Evolutionary conservation across 1,139 yeast genomes (phyloP).

Genomic region (Zhuliangozyma blackwelliae): DNA sequence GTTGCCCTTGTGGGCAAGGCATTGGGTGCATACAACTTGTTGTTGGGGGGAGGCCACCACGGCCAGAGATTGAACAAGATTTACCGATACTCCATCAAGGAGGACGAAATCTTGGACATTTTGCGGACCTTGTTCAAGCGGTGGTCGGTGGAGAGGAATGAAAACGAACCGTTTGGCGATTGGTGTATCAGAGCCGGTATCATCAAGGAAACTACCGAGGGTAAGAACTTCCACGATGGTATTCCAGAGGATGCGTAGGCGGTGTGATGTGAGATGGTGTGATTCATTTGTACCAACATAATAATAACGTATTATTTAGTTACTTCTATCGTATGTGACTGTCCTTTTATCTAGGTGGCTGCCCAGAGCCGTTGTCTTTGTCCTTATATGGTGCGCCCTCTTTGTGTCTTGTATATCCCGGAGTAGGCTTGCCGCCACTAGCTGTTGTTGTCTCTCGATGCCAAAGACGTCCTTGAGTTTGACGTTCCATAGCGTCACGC

Average conservation of each 20-base stretch:
- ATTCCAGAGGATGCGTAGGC: constrained; percentile 69
- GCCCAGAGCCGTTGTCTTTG: too few relatives aligned
- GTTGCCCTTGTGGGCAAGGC: constrained; percentile 96
- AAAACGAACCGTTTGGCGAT: constrained; percentile 95
- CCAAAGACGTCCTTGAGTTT: constrained; percentile 35
- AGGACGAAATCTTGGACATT: constrained; percentile 75
- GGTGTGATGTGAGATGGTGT: not conserved
- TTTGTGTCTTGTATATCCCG: constrained; percentile 24
- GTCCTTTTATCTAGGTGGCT: too few relatives aligned
- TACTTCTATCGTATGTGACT: too few relatives aligned
- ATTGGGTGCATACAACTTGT: constrained; percentile 83
- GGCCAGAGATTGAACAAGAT: constrained; percentile 93
- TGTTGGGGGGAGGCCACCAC: constrained; percentile 95
- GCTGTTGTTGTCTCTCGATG: constrained; percentile 39
- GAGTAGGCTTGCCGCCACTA: constrained; percentile 24
- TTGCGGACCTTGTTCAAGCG: constrained; percentile 85
- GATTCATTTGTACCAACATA: too few relatives aligned
- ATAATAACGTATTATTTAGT: too few relatives aligned
- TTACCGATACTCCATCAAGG: constrained; percentile 83
- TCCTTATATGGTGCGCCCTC: not conserved
- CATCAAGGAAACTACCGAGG: constrained; percentile 84
- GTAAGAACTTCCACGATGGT: constrained; percentile 92
- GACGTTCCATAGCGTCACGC: constrained; percentile 38
- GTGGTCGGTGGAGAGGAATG: constrained; percentile 89
- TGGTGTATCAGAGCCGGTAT: constrained; percentile 82